Evolutionary conservation across 768 basidiomycete species (phyloP), one percentile per base, ranked within the genome.

Genomic region (Mycena rosella): DNA sequence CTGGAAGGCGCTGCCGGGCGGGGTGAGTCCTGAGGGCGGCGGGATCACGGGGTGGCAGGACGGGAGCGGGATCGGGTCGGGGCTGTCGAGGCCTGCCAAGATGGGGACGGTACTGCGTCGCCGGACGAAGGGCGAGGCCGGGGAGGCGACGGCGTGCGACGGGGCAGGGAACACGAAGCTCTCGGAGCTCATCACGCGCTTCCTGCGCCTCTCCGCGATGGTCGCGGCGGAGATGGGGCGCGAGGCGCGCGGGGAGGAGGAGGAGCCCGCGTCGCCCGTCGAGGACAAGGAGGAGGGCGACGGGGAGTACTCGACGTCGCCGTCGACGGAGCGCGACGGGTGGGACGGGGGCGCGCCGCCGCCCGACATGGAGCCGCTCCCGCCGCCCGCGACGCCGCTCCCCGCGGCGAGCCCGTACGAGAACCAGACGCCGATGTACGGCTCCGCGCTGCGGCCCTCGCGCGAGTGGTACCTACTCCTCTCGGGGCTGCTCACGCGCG

Each of bases 391-490:
- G 26, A 62, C 69, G 14, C 59, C 69, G 30, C 36, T 69, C 15
- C 22, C 60, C 15, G 26, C 55, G 14, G 45, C 29, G 66, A 76
- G 48, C 27, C 69, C 65, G 48, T 67, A 71, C 53, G 69, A 71
- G 34, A 71, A 64, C 38, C 79, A 77, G 44, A 76, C 76, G 7
- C 75, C 81, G 65, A 77, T 81, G 71, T 84, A 84, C 48, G 82
- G 81, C 6, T 73, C 79, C n/a, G 89, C 91, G 0, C 77, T 93
- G 36, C 82, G 84, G 2, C 94, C 94, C 0, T 90, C 93, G 29
- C 80, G 86, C 27, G 88, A 89, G 69, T 96, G 95, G 95, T 96
- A 95, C 77, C 84, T 91, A 79, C 84, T 96, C 15, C 83, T 95
- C 18, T 87, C 88, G 0, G 90, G 92, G 2, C 80, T 96, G 26